Evolutionary conservation across 345 rosid genomes (phyloP), one percentile per base, ranked within the genome.

Genomic region (Moricandia arvensis): DNA sequence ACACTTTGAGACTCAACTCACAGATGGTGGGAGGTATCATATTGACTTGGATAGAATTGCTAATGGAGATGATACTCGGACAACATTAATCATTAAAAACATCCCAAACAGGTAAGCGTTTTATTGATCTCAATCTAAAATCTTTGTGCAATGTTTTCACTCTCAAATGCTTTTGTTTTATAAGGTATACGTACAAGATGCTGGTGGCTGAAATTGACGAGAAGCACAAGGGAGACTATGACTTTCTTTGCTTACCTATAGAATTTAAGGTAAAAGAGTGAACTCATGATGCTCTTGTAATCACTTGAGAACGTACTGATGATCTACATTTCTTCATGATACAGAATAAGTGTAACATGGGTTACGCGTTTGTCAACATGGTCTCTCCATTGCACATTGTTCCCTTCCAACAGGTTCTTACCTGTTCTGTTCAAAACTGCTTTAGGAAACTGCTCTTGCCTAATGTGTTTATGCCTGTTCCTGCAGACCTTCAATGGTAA

Each of bases 261-360:
- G 97, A 95, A 77, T 85, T 92, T 74, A 95, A 92, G 99, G 95
- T 91, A 18, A 63, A 15, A 59, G 54, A 54, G 73, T 33, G 16
- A 27, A 53, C 61, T 59, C 27, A 9, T 72, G 38, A 17, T 72
- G 13, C 30, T 45, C 34, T 61, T 37, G 30, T 79, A 43, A 8
- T 37, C 64, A 21, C 77, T 9, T 57, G 67, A 55, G 59, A 67
- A 54, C 27, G 71, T 68, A 16, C 67, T 78, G 15, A 72, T 29
- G 1, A 49, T 78, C 27, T 21, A 45, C 59, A 18, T 53, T 73
- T 67, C 8, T 62, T 73, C 1, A 73, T 55, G 72, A 60, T 87
- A 87, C 96, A 95, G 97, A 95, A 95, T 83, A 95, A 95, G 67
- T 95, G 99, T 84, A 95, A 95, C 68, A 97, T 90, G 85, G 99